Base-by-base conservation (phyloP, 2,329 filamentous ascomycete species). In the Colletotrichum phormii region DNA sequence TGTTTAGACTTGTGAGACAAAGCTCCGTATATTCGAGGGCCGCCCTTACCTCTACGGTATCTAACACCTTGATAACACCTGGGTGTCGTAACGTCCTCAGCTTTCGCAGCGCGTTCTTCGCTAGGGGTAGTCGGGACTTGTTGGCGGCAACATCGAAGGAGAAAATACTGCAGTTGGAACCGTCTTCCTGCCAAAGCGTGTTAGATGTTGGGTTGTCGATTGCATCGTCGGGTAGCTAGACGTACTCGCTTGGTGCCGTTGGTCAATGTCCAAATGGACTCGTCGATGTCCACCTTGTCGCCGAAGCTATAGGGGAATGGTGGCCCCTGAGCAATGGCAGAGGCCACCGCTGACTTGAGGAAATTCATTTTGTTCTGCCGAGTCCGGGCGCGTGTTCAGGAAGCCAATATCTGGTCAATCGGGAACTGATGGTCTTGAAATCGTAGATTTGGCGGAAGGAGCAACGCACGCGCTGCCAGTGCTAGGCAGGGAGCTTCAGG, bases 211-310 rank as follows among this genome's bases (percentile, higher is more conserved):
- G 51, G 15, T 9, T 72, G 61, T 13, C 18, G 6, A 24, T 29
- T 18, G 5, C 33, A 60, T 31, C 54, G 49, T 53, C 12, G 35
- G 26, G 29, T 22, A 51, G 51, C 24, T 55, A 49, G 33, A 80
- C 86, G 75, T 88, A 97, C 95, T 84, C 94, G 91, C 85, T 93
- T 97, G 68, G 94, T 98, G 79, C 95, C 97, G 84, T 98, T 98
- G 84, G 97, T 93, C 71, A 99, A 86, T n/a, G 93, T 94, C 95
- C 97, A 99, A 78, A 98, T 95, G 31, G 96, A 98, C 80, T 97
- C 92, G 81, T 97, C 94, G 65, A 97, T 88, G 81, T 98, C 96
- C 72, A 98, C 93, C 81, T 93, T 91, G 83, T 99, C 97, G 78
- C 95, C 96, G 80, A 98, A 97, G 60, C 90, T 92, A 81, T 98